These are phyloP conservation scores for Ulmus americana DNA, from an alignment of 331 rosid genomes.

Conservation along the genomic window DNA sequence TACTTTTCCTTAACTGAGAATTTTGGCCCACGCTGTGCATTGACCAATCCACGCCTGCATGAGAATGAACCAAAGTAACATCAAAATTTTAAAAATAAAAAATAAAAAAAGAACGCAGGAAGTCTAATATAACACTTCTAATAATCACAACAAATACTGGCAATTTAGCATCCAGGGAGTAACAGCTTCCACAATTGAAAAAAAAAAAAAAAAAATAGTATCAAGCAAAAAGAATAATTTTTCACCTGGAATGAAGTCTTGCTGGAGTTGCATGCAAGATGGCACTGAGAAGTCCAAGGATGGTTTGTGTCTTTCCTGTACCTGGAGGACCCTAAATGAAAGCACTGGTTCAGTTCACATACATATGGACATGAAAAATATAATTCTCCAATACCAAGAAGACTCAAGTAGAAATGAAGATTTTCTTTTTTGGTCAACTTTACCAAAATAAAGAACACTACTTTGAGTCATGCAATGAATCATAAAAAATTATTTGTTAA, in stretches of 20 bases:
- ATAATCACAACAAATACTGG: slow-evolving; percentile 14
- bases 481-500: no score
- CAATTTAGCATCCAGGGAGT: not conserved
- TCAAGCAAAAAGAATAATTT: not conserved
- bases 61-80: slow-evolving; percentile 19
- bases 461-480: no score
- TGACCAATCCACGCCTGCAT: slow-evolving; percentile 44
- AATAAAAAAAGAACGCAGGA: not conserved
- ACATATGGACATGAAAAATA: not conserved
- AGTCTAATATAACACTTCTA: slow-evolving; percentile 4
- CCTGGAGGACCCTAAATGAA: slow-evolving; percentile 94
- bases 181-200: slow-evolving; percentile 6
- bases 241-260: slow-evolving; percentile 72
- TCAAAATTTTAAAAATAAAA: not conserved
- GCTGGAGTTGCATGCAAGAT: slow-evolving; percentile 91
- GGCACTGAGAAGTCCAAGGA: slow-evolving; percentile 84
- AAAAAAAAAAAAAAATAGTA: slow-evolving; percentile 4
- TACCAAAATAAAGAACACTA: no score
- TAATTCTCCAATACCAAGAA: not conserved
- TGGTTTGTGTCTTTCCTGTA: slow-evolving; percentile 95
- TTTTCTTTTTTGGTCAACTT: no score
- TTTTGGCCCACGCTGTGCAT: slow-evolving; percentile 53
- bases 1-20: slow-evolving; percentile 60
- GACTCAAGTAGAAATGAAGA: not conserved
- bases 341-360: slow-evolving; percentile 19